Base-by-base conservation (phyloP, 139 green algal species). In the Chlamydomonas sphaeroides region DNA sequence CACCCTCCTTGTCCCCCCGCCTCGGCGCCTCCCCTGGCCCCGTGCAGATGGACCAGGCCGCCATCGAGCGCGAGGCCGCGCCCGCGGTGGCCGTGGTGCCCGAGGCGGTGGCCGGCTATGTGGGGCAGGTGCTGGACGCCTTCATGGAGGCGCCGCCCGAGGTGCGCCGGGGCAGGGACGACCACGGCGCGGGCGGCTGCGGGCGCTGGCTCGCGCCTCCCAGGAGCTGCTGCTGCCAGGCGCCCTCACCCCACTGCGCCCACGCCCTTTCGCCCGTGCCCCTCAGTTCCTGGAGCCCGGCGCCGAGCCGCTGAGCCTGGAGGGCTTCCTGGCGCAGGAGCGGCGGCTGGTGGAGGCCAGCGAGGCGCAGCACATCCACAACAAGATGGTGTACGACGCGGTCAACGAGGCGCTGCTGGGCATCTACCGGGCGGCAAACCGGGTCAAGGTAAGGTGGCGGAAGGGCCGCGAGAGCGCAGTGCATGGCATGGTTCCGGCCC, bases 321-420 rank as follows among this genome's bases (percentile, higher is more conserved):
- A 90, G 59, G 79, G 72, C 39, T 90, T 87, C 74, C 56, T 90
- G 30, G 56, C 65, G 5, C 75, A 88, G 65, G 88, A 88, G 73
- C 80, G 88, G 41, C 36, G 69, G 5, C 57, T 86, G 67, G 62
- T 71, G 23, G 61, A 81, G n/a, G 74, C 73, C 78, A 75, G 66
- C 7, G 80, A 85, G 61, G 77, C 77, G 63, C 84, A 89, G 81
- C 84, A 89, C 84, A 91, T 91, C 51, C 77, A 84, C 81, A 84
- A 89, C 71, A 91, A 91, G 78, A 77, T 87, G 86, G 59, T 92
- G 21, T 92, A 89, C 42, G 88, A 92, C 48, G 88, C 88, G 23
- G 68, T 79, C 61, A 92, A 90, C 48, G 88, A 92, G 85, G 81
- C 88, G 30, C 57, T 92, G 20, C 48, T 87, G 14, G 65, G 30